Percentiles rank a stretch among this genome's conserved stretches.
These are phyloP conservation scores for Cyclotella atomus DNA, from an alignment of 108 stramenopile genomes.

Conservation along the genomic window DNA sequence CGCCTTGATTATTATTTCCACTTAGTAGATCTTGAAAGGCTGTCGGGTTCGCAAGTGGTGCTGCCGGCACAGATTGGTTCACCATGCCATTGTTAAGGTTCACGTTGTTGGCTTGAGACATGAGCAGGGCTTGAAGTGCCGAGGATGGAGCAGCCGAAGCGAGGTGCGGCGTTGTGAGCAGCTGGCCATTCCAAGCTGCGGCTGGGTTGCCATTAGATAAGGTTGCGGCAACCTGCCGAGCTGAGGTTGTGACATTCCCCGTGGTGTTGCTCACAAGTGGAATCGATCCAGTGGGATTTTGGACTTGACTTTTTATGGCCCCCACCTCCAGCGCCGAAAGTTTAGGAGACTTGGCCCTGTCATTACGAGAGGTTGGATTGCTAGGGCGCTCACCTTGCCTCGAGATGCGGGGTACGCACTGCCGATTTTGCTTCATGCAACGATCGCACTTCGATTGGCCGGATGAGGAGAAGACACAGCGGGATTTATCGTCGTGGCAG, in stretches of 20 bases:
- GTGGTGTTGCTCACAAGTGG: too few relatives aligned
- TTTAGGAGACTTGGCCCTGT: background rate
- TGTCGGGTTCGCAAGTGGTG: background rate
- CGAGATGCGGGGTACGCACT: constrained; percentile 6
- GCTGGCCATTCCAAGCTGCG: background rate
- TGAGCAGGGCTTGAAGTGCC: background rate
- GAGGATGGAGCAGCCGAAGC: background rate
- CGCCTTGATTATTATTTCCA: background rate
- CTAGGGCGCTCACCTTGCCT: constrained; percentile 9
- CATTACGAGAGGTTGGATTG: background rate
- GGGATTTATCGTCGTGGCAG: constrained; percentile 7
- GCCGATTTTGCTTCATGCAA: background rate
- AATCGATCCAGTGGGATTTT: too few relatives aligned
- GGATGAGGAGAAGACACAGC: background rate
- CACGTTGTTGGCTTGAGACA: background rate
- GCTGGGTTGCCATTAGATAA: background rate
- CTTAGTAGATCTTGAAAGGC: too few relatives aligned
- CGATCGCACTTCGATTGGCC: constrained; percentile 6
- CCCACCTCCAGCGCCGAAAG: too few relatives aligned
- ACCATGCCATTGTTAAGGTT: background rate
- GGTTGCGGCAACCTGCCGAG: too few relatives aligned
- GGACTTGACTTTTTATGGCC: too few relatives aligned
- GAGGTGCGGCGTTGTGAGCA: background rate
- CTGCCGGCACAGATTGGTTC: background rate
- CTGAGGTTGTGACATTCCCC: too few relatives aligned